Evolutionary conservation across 768 basidiomycete genomes (phyloP), one percentile per base, ranked within the genome.

Genomic region (Macrolepiota dolichaula): DNA sequence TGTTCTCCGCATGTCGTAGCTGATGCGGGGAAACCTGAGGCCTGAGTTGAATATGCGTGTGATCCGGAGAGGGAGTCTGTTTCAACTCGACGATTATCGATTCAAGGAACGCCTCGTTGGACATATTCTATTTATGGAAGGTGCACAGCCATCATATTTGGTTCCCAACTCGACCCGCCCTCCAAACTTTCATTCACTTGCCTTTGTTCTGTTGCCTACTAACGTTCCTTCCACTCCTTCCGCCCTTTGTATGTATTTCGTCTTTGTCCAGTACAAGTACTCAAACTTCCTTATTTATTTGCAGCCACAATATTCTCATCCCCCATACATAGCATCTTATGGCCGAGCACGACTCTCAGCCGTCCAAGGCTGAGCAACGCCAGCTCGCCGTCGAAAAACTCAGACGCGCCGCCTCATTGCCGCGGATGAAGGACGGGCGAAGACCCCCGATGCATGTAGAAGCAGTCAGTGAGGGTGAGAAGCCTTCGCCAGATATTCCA

Each of bases 331-430:
- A 63, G 46, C 32, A 38, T 53, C 65, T 68, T 61, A 81, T 81
- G 79, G 73, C 76, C 61, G 77, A 81, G 65, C 75, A 73, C 64
- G 80, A 80, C 61, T 76, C 76, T 75, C 77, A 77, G 77, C 82
- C 74, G 27, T 77, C 77, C 51, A 75, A 74, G 64, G 79, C 79
- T 59, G 90, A 95, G 72, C 89, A 94, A 73, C 87, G 95, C 62
- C 91, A 92, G 70, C 84, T 85, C 57, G 91, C 94, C 11, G 89
- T 96, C 51, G 92, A 92, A 49, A 94, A 88, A 76, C 85, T 97
- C 65, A 94, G 91, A 76, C 87, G 95, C 67, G 94, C 95, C 46
- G 92, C 94, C 57, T 96, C 94, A 15, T 74, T 96, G 29, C 95
- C 94, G 38, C 82, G 94, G 63, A 92, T 92, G 87, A 94, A 94